Percentiles rank a stretch among this genome's conserved stretches.
Conservation (phyloP, 139 green algal species). For the Pedinophyceae sp. region DNA sequence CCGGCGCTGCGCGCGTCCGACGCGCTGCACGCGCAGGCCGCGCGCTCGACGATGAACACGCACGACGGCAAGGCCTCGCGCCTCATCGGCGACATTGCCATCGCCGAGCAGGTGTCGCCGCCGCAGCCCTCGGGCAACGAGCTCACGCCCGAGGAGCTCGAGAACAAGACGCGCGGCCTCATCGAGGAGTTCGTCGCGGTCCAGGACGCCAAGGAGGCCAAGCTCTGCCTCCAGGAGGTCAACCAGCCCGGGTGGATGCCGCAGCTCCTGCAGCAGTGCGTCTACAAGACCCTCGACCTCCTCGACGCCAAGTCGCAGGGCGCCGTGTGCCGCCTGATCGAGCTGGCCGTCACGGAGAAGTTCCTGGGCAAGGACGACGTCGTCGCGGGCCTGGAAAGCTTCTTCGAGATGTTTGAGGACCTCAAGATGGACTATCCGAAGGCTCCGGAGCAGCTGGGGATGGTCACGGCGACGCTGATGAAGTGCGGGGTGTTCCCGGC, state of each 20-base stretch:
- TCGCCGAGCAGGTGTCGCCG: too few species aligned
- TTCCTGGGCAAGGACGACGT: conserved; percentile 27
- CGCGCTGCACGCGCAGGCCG: too few species aligned
- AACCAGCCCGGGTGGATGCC: conserved; percentile 14
- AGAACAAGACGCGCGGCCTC: conserved; percentile 19
- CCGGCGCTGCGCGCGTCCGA: conserved; percentile 28
- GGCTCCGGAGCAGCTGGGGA: conserved; percentile 45
- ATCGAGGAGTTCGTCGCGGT: conserved; percentile 24
- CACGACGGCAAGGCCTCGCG: conserved; percentile 18
- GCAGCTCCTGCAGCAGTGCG: conserved; percentile 27
- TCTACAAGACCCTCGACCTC: conserved; percentile 44
- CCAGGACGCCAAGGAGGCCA: conserved; percentile 27
- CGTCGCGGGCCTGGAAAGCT: conserved; percentile 10
- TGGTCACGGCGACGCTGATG: conserved; percentile 31
- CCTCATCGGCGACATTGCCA: conserved; percentile 33
- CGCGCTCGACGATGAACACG: conserved; percentile 13
- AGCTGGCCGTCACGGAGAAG: too few species aligned
- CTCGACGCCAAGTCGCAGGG: conserved; percentile 31
- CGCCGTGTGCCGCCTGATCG: conserved; percentile 17
- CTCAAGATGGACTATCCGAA: conserved; percentile 50
- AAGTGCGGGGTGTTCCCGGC: conserved; percentile 16
- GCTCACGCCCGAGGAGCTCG: conserved; percentile 21
- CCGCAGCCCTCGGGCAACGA: conserved; percentile 8
- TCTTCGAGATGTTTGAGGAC: conserved; percentile 19
- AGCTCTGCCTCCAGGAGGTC: conserved; percentile 23